phyloP scores from a whole-genome alignment of 1,284 basidiomycete species.

The Rhodotorula sp. region DNA sequence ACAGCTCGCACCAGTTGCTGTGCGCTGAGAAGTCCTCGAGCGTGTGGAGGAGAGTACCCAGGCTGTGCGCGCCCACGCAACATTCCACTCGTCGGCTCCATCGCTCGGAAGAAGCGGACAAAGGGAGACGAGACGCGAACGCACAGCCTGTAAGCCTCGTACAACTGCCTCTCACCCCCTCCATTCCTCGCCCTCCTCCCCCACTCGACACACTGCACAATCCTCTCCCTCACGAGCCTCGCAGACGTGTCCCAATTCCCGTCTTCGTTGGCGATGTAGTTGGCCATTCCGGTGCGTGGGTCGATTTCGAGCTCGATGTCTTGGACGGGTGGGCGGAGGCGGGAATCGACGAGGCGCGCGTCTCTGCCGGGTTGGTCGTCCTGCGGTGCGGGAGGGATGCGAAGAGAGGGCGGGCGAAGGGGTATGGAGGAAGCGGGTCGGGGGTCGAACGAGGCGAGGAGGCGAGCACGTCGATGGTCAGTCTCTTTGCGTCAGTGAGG shows the following conservation, averaged over 20 bases:
- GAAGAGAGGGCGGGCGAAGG: slow-evolving; percentile 36
- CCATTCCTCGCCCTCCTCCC: slow-evolving; percentile 49
- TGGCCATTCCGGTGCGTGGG: slow-evolving; percentile 78
- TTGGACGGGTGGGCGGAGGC: slow-evolving; percentile 71
- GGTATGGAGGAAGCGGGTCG: neutral
- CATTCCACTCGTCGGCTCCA: neutral
- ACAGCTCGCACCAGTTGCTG: slow-evolving; percentile 55
- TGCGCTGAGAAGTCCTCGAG: slow-evolving; percentile 86
- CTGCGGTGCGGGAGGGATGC: slow-evolving; percentile 42
- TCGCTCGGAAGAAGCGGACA: slow-evolving; percentile 37
- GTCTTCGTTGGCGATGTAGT: slow-evolving; percentile 78
- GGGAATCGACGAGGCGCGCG: slow-evolving; percentile 72
- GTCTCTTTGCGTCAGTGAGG: too few species aligned
- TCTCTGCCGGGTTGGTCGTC: slow-evolving; percentile 76
- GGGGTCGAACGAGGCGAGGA: neutral
- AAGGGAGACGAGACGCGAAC: slow-evolving; percentile 46
- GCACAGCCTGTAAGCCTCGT: slow-evolving; percentile 72
- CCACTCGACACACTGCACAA: slow-evolving; percentile 66
- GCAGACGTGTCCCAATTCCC: slow-evolving; percentile 80
- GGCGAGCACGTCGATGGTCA: too few species aligned
- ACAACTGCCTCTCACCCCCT: slow-evolving; percentile 58
- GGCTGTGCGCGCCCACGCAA: slow-evolving; percentile 34
- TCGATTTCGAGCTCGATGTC: slow-evolving; percentile 83
- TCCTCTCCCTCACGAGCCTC: slow-evolving; percentile 70
- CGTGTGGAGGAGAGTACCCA: slow-evolving; percentile 61